Base-by-base conservation (phyloP, 176 grass and related monocot species). In the Tuctoria greenei region DNA sequence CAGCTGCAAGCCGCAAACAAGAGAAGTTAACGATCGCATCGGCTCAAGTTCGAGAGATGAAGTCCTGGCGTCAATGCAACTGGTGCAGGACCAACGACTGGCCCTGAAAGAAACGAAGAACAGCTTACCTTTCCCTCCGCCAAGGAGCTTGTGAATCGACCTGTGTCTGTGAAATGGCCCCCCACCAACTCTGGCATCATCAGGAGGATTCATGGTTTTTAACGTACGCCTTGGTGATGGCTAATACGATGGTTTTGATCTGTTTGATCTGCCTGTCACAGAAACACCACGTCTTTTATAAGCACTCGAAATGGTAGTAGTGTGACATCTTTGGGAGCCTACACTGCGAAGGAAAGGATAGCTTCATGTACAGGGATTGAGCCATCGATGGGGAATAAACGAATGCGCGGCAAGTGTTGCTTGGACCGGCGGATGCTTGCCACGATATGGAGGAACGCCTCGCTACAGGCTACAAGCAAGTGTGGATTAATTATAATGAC, bases 291-390 rank as follows among this genome's bases (percentile, higher is more conserved):
- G 10, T 64, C 64, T 61, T 61, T 80, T 88, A 84, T 88, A 88
- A 55, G 45, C 81, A 46, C 64, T n/a, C 44, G 4, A 25, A 67
- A 75, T 75, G 70, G 9, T 58, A 35, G 46, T 5, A 84, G 46
- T 5, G 80, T 27, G 67, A 65, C 35, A 0, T 77, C 4, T 31
- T 34, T 57, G 36, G 35, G 35, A 26, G 67, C 27, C 26, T 75
- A 84, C 10, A 11, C 17, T 50, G 66, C 16, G 79, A 91, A 86
- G 88, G 23, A 91, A 95, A 75, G 86, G 72, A 95, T 91, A 84
- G 71, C 88, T 82, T 95, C 79, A 11, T 55, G 50, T 34, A 12
- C 13, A 81, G 88, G 83, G 60, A 69, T 60, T 50, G 65, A 45
- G 37, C 42, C 26, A 35, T 77, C 15, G 21, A 66, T n/a, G 17